Evolutionary conservation across 208 protist genomes (phyloP).

Genomic region (Wallacemonas rigidus): DNA sequence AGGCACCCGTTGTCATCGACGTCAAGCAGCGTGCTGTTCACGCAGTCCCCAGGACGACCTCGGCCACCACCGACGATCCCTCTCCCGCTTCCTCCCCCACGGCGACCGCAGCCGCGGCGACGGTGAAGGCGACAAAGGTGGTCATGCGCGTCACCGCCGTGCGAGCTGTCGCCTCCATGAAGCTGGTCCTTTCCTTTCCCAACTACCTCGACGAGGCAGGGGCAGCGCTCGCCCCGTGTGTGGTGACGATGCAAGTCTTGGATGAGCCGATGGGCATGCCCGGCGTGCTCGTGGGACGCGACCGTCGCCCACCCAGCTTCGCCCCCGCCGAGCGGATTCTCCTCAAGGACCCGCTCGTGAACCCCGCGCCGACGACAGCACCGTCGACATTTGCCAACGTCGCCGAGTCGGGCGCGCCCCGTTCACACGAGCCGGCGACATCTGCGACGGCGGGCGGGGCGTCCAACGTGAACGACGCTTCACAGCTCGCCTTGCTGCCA

Average conservation of each 20-base stretch:
- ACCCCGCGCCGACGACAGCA: not conserved
- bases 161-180: constrained; percentile 18
- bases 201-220: constrained; percentile 31
- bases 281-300: constrained; percentile 74
- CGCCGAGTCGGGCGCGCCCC: no score
- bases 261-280: constrained; percentile 47
- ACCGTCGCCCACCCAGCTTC: constrained; percentile 47
- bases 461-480: not conserved
- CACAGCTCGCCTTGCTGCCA: constrained; percentile 19
- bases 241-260: constrained; percentile 54
- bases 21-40: not conserved
- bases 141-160: constrained; percentile 43
- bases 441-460: no score
- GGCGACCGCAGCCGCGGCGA: not conserved
- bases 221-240: constrained; percentile 16
- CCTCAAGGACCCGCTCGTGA: constrained; percentile 43
- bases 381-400: no score
- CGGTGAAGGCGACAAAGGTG: constrained; percentile 9
- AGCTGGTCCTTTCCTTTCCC: constrained; percentile 42
- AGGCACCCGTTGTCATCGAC: not conserved
- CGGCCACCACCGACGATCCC: not conserved
- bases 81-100: not conserved
- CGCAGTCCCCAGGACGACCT: not conserved
- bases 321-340: constrained; percentile 27
- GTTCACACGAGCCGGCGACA: no score